Conservation (phyloP, 2,329 filamentous ascomycete species). For the Venturia oleaginea region DNA sequence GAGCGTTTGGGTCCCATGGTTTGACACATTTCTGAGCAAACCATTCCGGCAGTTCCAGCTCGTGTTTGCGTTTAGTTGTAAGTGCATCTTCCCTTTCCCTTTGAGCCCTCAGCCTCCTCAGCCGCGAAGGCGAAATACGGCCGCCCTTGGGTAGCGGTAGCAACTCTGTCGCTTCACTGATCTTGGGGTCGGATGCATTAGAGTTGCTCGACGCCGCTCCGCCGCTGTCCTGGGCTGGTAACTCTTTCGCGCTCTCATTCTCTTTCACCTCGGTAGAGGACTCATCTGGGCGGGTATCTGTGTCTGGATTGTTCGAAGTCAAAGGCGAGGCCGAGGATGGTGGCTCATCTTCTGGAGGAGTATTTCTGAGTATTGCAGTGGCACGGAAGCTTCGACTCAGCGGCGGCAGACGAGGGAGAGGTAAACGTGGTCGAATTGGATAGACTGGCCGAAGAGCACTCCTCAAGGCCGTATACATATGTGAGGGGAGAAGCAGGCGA, state of each 20-base stretch:
- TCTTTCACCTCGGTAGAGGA: not conserved
- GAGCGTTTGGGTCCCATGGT: not conserved
- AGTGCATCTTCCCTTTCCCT: not conserved
- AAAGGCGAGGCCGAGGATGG: not conserved
- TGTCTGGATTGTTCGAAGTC: not conserved
- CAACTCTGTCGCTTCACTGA: not conserved
- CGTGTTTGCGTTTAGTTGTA: not conserved
- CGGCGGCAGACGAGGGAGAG: not conserved
- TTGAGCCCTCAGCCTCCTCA: not conserved
- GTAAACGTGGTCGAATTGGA: not conserved
- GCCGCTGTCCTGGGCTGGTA: not conserved
- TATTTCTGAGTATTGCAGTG: not conserved
- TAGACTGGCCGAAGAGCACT: not conserved
- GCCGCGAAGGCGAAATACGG: not conserved
- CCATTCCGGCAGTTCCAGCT: slow-evolving; percentile 1
- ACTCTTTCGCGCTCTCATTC: not conserved
- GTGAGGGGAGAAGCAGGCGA: not conserved
- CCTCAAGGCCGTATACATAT: slow-evolving; percentile 3
- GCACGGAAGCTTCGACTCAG: not conserved
- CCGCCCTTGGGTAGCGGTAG: not conserved
- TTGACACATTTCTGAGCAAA: slow-evolving; percentile 6
- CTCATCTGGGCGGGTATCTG: not conserved
- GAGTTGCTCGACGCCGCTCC: not conserved
- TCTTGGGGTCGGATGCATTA: not conserved
- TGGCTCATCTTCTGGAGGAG: not conserved